Evolutionary conservation across 2,329 filamentous ascomycete species (phyloP).

Genomic region (Nothophoma quercina): DNA sequence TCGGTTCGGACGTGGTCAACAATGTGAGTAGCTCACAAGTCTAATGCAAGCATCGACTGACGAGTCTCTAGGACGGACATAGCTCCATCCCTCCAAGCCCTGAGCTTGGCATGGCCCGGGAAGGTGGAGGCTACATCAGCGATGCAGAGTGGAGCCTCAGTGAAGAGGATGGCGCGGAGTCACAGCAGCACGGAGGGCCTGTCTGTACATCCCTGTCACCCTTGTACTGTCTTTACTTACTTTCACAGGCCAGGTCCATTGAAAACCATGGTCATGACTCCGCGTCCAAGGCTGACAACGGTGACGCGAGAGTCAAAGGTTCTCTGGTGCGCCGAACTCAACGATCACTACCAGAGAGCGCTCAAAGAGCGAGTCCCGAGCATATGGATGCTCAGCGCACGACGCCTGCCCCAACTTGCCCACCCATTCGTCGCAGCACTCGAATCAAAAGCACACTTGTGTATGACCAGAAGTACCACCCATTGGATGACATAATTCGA

Average conservation of each 20-base stretch:
- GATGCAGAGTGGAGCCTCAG: background rate
- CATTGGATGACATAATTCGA: slow-evolving; percentile 41
- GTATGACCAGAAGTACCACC: slow-evolving; percentile 46
- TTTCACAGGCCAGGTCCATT: background rate
- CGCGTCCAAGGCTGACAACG: background rate
- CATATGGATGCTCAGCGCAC: background rate
- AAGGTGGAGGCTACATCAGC: background rate
- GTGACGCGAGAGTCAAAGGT: background rate
- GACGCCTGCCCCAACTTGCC: background rate
- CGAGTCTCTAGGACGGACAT: background rate
- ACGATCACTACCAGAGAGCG: background rate
- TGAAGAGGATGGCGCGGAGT: background rate
- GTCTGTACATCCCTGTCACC: background rate
- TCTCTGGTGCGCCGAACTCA: background rate
- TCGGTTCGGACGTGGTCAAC: background rate
- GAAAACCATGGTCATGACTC: background rate
- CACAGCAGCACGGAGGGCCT: background rate
- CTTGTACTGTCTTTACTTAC: background rate
- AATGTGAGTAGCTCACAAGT: background rate
- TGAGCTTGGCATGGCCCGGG: slow-evolving; percentile 6
- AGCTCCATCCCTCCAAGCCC: background rate
- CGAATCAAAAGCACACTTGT: slow-evolving; percentile 26
- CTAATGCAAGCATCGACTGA: background rate
- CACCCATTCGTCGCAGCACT: slow-evolving; percentile 2
- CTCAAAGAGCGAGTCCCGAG: background rate